A percentile compares a stretch with the other conserved stretches of the same genome.
These are phyloP conservation scores for Verticillium zaregamsianum DNA, from an alignment of 2,329 filamentous ascomycete genomes.

Conservation along the genomic window DNA sequence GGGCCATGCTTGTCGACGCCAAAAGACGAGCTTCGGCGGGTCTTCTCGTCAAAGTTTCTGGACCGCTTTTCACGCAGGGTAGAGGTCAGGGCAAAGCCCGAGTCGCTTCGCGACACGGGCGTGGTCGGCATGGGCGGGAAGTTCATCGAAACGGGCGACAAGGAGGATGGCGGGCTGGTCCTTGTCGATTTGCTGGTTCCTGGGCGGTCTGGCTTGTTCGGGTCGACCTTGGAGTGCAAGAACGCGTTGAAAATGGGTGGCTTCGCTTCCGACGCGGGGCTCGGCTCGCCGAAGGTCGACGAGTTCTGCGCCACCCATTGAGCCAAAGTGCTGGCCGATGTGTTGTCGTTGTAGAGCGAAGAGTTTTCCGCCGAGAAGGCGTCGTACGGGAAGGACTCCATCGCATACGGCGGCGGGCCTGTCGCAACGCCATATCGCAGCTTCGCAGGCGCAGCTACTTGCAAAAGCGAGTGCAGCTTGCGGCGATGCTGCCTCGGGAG, in stretches of 20 bases:
- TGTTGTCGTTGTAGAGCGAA: conserved; percentile 69
- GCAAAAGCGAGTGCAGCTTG: conserved; percentile 83
- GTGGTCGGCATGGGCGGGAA: conserved; percentile 75
- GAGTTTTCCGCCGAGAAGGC: conserved; percentile 84
- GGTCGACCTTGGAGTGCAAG: conserved; percentile 67
- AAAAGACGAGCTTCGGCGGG: conserved; percentile 91
- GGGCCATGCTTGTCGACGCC: conserved; percentile 69
- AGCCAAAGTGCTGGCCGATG: conserved; percentile 68
- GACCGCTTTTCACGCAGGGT: conserved; percentile 92
- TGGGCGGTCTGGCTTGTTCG: conserved; percentile 67
- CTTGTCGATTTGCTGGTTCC: conserved; percentile 65
- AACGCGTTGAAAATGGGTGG: conserved; percentile 89
- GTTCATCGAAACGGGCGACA: conserved; percentile 72
- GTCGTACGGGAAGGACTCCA: conserved; percentile 89
- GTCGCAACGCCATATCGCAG: conserved; percentile 78
- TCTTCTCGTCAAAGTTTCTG: conserved; percentile 78
- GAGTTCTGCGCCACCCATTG: conserved; percentile 90
- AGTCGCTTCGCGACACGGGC: conserved; percentile 84
- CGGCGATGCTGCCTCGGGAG: conserved; percentile 85
- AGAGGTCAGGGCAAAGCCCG: conserved; percentile 79
- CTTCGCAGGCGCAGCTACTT: conserved; percentile 86
- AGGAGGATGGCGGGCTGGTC: conserved; percentile 58
- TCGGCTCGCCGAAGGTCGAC: conserved; percentile 72
- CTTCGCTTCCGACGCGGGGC: conserved; percentile 44
- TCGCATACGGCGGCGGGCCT: conserved; percentile 88